Percentiles rank a stretch among this genome's conserved stretches.
Evolutionary conservation across 306 rosid species (phyloP).

Genomic region (Styphnolobium japonicum): DNA sequence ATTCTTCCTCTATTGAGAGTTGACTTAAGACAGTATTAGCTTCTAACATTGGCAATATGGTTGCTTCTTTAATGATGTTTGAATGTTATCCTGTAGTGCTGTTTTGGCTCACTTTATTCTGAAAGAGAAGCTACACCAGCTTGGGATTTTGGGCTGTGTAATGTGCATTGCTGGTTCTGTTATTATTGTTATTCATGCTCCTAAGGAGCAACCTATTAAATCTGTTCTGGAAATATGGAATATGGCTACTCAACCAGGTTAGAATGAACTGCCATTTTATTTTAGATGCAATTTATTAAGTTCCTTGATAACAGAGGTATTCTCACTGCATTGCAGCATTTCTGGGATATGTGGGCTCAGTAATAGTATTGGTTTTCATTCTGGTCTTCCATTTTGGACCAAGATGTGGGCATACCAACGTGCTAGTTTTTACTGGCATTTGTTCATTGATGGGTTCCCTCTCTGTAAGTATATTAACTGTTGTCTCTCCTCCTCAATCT

Average conservation of each 20-base stretch:
- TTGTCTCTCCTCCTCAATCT: not conserved
- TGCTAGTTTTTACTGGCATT: constrained; percentile 74
- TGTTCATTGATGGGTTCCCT: constrained; percentile 95
- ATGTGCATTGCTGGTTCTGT: constrained; percentile 81
- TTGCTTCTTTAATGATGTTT: constrained; percentile 10
- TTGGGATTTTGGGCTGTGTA: constrained; percentile 80
- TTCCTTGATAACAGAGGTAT: constrained; percentile 18
- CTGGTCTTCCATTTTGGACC: constrained; percentile 77
- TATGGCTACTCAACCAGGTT: constrained; percentile 91
- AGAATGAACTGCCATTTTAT: constrained; percentile 14
- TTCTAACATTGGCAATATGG: constrained; percentile 1
- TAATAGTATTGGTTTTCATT: constrained; percentile 65
- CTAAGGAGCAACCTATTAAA: constrained; percentile 59
- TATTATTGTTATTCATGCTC: constrained; percentile 75
- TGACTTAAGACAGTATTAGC: not conserved
- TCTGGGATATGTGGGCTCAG: constrained; percentile 65
- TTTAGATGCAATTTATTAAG: not conserved
- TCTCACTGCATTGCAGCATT: constrained; percentile 55
- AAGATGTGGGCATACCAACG: constrained; percentile 71
- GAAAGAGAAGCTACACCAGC: constrained; percentile 67
- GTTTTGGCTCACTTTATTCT: constrained; percentile 78
- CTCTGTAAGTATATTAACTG: constrained; percentile 47
- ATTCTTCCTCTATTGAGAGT: constrained; percentile 18
- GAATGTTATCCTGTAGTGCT: constrained; percentile 53
- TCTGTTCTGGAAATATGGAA: constrained; percentile 79